Percentiles rank a stretch among this genome's conserved stretches.
These are phyloP conservation scores for Scheffersomyces cryptocercus DNA, from an alignment of 1,139 yeast genomes.

Conservation along the genomic window DNA sequence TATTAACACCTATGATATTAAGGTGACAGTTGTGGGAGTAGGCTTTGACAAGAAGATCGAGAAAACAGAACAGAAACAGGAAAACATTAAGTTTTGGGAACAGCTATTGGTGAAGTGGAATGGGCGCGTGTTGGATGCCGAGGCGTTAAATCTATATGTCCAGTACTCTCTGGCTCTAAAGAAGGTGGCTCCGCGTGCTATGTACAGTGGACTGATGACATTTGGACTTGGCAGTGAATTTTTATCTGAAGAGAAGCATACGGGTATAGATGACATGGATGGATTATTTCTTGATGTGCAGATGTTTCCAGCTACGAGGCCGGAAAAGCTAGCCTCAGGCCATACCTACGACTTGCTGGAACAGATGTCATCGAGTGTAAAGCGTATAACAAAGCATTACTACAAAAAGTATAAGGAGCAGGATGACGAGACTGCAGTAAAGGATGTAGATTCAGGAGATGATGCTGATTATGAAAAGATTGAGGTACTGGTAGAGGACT, in stretches of 20 bases:
- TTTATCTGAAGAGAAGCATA: slow-evolving; percentile 7
- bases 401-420: slow-evolving; percentile 14
- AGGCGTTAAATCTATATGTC: slow-evolving; percentile 14
- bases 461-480: slow-evolving; percentile 24
- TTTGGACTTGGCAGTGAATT: slow-evolving; percentile 32
- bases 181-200: slow-evolving; percentile 36
- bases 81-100: slow-evolving; percentile 13
- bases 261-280: slow-evolving; percentile 7
- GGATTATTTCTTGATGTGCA: slow-evolving; percentile 51
- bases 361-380: slow-evolving; percentile 12
- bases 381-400: slow-evolving; percentile 24
- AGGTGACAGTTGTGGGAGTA: slow-evolving; percentile 31
- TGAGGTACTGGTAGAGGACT: slow-evolving; percentile 12
- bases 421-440: slow-evolving; percentile 10
- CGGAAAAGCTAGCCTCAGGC: slow-evolving; percentile 35
- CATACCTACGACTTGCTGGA: slow-evolving; percentile 26
- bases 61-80: slow-evolving; percentile 6
- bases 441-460: slow-evolving; percentile 15
- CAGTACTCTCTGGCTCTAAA: slow-evolving; percentile 22
- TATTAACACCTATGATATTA: slow-evolving; percentile 21
- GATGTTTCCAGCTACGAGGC: slow-evolving; percentile 63
- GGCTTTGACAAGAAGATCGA: slow-evolving; percentile 22
- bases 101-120: slow-evolving; percentile 13
- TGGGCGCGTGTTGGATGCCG: slow-evolving; percentile 16
- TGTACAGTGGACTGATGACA: slow-evolving; percentile 38